Base-by-base conservation (phyloP, 139 green algal species). In the Haematococcus lacustris region DNA sequence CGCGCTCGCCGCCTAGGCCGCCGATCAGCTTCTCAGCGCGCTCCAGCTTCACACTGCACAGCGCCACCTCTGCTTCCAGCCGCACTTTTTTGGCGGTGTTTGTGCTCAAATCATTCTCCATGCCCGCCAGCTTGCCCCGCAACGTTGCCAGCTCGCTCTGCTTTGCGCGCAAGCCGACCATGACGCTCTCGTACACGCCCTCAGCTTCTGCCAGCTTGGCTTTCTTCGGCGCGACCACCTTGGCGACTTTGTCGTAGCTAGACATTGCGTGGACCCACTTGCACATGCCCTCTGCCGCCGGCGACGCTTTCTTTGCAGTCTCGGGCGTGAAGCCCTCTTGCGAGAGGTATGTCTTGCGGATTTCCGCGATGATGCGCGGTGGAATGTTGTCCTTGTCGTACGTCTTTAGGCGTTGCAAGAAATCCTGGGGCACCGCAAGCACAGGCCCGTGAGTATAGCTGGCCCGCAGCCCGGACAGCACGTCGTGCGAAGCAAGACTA, bases 351-450 rank as follows among this genome's bases (percentile, higher is more conserved):
- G 66, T 80, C 9, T 73, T 71, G 17, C 84, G 76, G 73, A 93
- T 89, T 26, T 79, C 73, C 3, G 76, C 78, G 66, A 93, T 92
- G 75, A 93, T 79, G 35, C 38, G 67, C 25, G 83, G 77, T 28
- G 73, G 70, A 71, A 91, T 89, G 79, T 89, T 89, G 81, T 89
- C 88, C 84, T 92, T 94, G 77, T 94, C 89, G 70, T 90, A 94
- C 37, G 76, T 74, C 76, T 90, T 92, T 35, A 94, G 84, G 38
- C 78, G 84, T 51, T 77, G 66, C 63, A 94, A 70, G 71, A 94
- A 90, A 73, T 91, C 86, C 41, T 61, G 43, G 3, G 26, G 37
- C 4, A 71, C 34, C 6, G 17, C 33, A 59, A 34, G n/a, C 7
- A 71, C 40, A 33, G 17, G 53, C 43, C 9, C 43, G 17, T 17